Percentiles rank a stretch among this genome's conserved stretches.
These are phyloP conservation scores for Trichosanthes truncata DNA, from an alignment of 306 rosid species.

Conservation along the genomic window DNA sequence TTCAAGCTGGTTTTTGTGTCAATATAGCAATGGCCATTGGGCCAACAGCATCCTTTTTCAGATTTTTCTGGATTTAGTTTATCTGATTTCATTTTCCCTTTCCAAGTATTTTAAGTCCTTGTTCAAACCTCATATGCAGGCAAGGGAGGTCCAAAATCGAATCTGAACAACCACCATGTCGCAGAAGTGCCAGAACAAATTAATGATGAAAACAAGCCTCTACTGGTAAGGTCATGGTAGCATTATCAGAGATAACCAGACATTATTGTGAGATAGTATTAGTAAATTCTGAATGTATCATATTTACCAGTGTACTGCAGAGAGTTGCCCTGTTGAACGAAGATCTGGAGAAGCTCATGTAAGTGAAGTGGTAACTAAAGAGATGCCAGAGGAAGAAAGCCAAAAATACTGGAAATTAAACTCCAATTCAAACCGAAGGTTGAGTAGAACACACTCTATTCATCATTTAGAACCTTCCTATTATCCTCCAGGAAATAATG, in stretches of 20 bases:
- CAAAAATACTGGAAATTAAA: constrained; percentile 22
- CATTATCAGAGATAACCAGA: not conserved
- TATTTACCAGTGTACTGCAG: constrained; percentile 26
- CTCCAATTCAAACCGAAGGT: constrained; percentile 20
- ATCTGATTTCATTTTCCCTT: not conserved
- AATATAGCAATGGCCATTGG: not conserved
- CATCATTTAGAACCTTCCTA: constrained; percentile 26
- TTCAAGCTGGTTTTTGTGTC: not conserved
- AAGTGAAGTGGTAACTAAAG: constrained; percentile 16
- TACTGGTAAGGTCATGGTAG: constrained; percentile 32
- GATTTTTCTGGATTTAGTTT: not conserved
- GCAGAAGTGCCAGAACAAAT: constrained; percentile 20
- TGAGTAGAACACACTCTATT: constrained; percentile 12
- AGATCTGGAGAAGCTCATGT: constrained; percentile 14
- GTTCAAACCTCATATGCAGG: constrained; percentile 14
- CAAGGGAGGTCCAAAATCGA: constrained; percentile 15
- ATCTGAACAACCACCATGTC: not conserved
- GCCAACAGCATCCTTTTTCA: not conserved
- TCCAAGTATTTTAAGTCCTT: not conserved
- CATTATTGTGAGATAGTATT: not conserved
- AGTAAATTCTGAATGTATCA: constrained; percentile 13
- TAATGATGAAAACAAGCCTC: constrained; percentile 29
- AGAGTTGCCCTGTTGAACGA: constrained; percentile 14
- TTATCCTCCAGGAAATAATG: constrained; percentile 4
- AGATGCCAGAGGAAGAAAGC: constrained; percentile 19